Evolutionary conservation across 2,329 filamentous ascomycete species (phyloP), one percentile per base, ranked within the genome.

Genomic region (Paecilomyces sp.): DNA sequence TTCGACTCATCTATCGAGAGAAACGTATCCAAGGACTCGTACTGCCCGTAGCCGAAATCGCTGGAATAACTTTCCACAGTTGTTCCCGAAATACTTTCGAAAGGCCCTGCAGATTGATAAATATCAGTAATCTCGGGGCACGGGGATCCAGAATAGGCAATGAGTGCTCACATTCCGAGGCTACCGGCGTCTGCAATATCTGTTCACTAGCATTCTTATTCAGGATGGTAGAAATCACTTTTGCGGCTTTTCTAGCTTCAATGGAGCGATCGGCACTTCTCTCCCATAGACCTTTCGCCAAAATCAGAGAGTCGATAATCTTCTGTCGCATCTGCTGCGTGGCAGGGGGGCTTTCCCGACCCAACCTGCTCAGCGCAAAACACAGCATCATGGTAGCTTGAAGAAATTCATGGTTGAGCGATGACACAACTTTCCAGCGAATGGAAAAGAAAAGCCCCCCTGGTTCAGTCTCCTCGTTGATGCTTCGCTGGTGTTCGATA

Each of bases 401-500:
- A 33, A 59, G 51, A 18, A 61, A 55, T 12, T 59, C 54, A 61
- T 61, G 60, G 5, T 59, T 57, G n/a, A 61, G 57, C 22, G 57
- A 34, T 9, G 54, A 50, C 9, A 25, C n/a, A 1, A 61, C 60
- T 11, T 55, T 56, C 60, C 57, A 61, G 31, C 57, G 60, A 30
- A 59, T 57, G 25, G 15, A n/a, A 50, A 57, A 61, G 54, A 61
- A 56, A 30, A 61, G 54, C 9, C 60, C 57, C 11, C 60, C 54
- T 1, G 60, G 60, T 34, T 59, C 33, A 12, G 31, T 60, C 28
- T 60, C 60, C 34, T 58, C 61, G 57, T 12, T 64, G 58, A 55
- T 80, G 78, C 28, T 79, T 75, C 53, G 82, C 63, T 64, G 67
- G 57, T 54, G 90, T 70, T 60, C 85, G 81, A 74, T 91, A 87